phyloP scores from a whole-genome alignment of 176 grass and related monocot species.

The Elymus sibiricus region DNA sequence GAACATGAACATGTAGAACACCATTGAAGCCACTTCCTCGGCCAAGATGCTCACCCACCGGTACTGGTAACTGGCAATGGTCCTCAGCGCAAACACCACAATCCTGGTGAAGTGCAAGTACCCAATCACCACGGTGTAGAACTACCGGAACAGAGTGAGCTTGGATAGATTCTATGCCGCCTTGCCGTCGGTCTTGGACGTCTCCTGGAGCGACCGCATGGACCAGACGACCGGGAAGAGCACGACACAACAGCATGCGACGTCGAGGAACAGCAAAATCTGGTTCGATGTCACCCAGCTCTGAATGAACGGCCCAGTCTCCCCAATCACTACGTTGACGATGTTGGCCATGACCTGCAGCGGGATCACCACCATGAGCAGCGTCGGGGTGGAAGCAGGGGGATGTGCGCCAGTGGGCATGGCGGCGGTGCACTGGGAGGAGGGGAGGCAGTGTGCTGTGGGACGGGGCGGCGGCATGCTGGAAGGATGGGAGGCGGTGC shows the following conservation, averaged over 20 bases:
- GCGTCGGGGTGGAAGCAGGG: too few species aligned
- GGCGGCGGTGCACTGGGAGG: too few species aligned
- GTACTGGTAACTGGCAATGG: constrained; percentile 66
- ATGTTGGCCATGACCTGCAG: constrained; percentile 77
- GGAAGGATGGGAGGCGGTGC: too few species aligned
- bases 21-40: too few species aligned
- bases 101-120: constrained; percentile 91
- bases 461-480: too few species aligned
- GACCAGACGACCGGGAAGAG: constrained; percentile 88
- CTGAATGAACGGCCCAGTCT: constrained; percentile 74
- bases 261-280: constrained; percentile 64
- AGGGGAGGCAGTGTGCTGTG: too few species aligned
- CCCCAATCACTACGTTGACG: constrained; percentile 63
- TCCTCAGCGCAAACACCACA: constrained; percentile 64
- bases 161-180: constrained; percentile 65
- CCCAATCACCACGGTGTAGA: constrained; percentile 80
- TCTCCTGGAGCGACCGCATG: constrained; percentile 70
- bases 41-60: constrained; percentile 61
- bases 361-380: too few species aligned
- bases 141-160: constrained; percentile 80
- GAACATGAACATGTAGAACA: too few species aligned
- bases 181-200: constrained; percentile 89
- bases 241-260: constrained; percentile 75
- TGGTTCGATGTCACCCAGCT: constrained; percentile 83
- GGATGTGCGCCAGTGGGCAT: too few species aligned